Conservation (phyloP, 371 early-diverging fungal species). For the Haplosporangium sp. region DNA sequence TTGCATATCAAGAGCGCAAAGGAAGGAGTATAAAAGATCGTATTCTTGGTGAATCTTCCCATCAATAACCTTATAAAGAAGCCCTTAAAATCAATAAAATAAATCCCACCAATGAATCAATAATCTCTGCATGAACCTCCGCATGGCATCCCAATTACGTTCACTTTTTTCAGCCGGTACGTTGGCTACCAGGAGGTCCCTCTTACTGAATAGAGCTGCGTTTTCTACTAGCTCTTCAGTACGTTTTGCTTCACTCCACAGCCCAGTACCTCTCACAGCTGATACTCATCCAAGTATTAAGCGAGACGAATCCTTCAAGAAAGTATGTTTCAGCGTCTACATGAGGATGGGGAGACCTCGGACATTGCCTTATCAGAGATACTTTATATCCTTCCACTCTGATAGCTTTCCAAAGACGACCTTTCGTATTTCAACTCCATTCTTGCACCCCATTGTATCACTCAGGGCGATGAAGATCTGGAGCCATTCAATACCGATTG, state of each 20-base stretch:
- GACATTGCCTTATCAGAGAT: too few relatives aligned
- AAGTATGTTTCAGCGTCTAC: conserved; percentile 46
- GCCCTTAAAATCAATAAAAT: too few relatives aligned
- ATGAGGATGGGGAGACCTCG: neutral
- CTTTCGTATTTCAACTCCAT: conserved; percentile 71
- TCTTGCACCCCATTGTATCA: conserved; percentile 60
- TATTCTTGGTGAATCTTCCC: conserved; percentile 30
- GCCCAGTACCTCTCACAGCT: conserved; percentile 15
- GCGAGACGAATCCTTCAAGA: conserved; percentile 67
- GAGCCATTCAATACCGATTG: conserved; percentile 87
- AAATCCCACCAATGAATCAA: neutral
- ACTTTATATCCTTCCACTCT: neutral
- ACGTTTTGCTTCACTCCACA: conserved; percentile 8
- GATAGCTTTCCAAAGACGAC: conserved; percentile 65
- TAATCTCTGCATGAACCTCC: neutral
- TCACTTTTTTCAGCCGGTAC: conserved; percentile 1
- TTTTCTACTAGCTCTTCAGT: conserved; percentile 16
- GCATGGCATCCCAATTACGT: conserved; percentile 13
- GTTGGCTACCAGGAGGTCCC: neutral
- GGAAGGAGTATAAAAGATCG: conserved; percentile 41
- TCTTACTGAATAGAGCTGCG: conserved; percentile 4
- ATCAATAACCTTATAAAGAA: conserved; percentile 1
- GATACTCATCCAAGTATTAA: conserved; percentile 34
- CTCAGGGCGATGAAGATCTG: conserved; percentile 66
- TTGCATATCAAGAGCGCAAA: conserved; percentile 31